Evolutionary conservation across 2,329 filamentous ascomycete genomes (phyloP), one percentile per base, ranked within the genome.

Genomic region (Xylariaceae sp.): DNA sequence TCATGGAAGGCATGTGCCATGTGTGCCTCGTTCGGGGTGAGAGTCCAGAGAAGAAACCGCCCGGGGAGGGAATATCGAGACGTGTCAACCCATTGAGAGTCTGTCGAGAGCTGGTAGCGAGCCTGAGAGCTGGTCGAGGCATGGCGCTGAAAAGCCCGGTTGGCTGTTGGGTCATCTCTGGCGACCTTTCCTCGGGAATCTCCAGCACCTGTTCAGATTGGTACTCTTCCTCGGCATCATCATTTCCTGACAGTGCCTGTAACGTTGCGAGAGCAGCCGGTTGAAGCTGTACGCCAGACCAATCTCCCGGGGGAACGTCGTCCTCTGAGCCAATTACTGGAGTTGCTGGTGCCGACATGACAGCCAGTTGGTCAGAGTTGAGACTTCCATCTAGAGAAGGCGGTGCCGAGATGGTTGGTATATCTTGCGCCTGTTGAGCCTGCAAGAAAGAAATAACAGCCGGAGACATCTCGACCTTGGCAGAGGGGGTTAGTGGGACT

Each of bases 311-410:
- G 16, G 74, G 69, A 27, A 75, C 71, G 8, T 72, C 70, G 22
- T 80, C 74, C 19, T 73, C 70, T 45, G 73, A 70, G 14, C 75
- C 80, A 53, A 88, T 76, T 49, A 92, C 77, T 12, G 91, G 91
- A 1, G 91, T 96, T 10, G 87, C 82, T 5, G 92, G 90, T 39
- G 88, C 88, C 59, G 89, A 95, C 64, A 90, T 77, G 42, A 77
- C 79, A 2, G 89, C 88, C 65, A 94, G 78, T 63, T 95, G 90
- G 61, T 96, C 91, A 2, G 91, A 95, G 7, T 83, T 86, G 58
- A 93, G 70, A 67, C 89, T 95, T 19, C 90, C 91, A 68, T 95
- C 91, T 3, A 95, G 74, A 4, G 92, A 96, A 3, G 92, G 92
- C 4, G 91, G 85, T 5, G 88, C 85, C 44, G 88, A 91, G 22